These are phyloP conservation scores for Anethum foeniculum DNA, from an alignment of 140 eudicot species.

Conservation along the genomic window DNA sequence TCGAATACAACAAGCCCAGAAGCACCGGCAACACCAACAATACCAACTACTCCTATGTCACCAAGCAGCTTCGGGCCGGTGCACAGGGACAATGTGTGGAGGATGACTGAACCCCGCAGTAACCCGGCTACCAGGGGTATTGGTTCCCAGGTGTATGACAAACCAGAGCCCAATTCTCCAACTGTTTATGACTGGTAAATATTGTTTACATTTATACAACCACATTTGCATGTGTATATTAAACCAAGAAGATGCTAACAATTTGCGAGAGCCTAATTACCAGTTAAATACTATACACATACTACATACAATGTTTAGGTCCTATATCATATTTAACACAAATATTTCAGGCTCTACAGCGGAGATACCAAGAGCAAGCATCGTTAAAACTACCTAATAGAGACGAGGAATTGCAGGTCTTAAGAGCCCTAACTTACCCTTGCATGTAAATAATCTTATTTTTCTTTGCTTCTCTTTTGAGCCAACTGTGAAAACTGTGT, in stretches of 20 bases:
- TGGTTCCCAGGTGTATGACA: slow-evolving; percentile 65
- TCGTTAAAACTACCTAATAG: slow-evolving; percentile 3
- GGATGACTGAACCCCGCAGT: slow-evolving; percentile 92
- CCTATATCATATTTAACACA: no score
- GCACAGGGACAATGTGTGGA: slow-evolving; percentile 81
- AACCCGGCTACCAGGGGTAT: slow-evolving; percentile 56
- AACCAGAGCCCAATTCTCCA: slow-evolving; percentile 63
- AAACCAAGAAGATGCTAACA: no score
- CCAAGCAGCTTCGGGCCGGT: slow-evolving; percentile 27
- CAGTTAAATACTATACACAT: background rate
- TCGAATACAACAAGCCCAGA: slow-evolving; percentile 36
- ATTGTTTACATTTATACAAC: background rate
- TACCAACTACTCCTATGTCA: slow-evolving; percentile 57
- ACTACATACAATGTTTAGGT: background rate
- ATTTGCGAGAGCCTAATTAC: no score
- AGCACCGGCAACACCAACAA: slow-evolving; percentile 40
- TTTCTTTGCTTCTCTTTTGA: background rate
- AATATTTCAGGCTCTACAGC: slow-evolving; percentile 68
- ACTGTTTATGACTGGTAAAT: slow-evolving; percentile 86
- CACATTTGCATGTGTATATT: no score
- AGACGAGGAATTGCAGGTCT: background rate
- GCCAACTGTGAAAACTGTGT: background rate
- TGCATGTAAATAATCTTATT: background rate
- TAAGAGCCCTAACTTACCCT: background rate
- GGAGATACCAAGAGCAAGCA: slow-evolving; percentile 87